Evolutionary conservation across 2,329 filamentous ascomycete species (phyloP).

Genomic region (Venturia aucupariae): DNA sequence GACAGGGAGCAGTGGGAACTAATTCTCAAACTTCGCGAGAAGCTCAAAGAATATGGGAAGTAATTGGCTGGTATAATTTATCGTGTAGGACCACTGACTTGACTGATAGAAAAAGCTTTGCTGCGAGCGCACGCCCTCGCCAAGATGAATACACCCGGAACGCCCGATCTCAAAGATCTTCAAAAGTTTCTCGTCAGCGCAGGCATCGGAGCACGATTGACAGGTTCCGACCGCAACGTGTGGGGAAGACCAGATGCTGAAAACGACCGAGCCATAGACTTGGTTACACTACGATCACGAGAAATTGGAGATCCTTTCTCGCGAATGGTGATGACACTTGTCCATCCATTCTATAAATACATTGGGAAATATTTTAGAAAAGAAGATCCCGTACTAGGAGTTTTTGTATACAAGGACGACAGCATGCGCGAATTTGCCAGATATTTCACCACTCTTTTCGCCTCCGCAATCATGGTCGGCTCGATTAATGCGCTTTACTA

Average conservation of each 20-base stretch:
- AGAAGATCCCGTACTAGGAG: neutral
- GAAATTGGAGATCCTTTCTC: conserved; percentile 2
- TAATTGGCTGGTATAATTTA: neutral
- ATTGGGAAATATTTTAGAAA: neutral
- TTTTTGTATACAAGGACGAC: neutral
- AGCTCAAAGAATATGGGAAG: neutral
- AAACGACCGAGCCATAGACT: neutral
- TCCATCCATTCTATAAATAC: neutral
- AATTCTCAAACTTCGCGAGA: neutral
- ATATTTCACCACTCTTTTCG: neutral
- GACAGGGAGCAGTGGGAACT: neutral
- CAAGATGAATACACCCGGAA: neutral
- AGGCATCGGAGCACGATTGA: neutral
- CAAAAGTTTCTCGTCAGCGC: neutral
- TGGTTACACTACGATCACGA: neutral
- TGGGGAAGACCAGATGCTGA: neutral
- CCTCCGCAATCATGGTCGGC: neutral
- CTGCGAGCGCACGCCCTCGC: neutral
- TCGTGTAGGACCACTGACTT: neutral
- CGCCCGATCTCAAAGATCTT: neutral
- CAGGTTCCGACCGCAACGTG: neutral
- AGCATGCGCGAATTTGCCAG: neutral
- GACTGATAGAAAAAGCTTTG: neutral
- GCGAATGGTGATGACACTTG: neutral
- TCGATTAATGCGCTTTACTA: neutral